These are phyloP conservation scores for Mucor plumbeus DNA, from an alignment of 371 early-diverging fungal genomes.

Conservation along the genomic window DNA sequence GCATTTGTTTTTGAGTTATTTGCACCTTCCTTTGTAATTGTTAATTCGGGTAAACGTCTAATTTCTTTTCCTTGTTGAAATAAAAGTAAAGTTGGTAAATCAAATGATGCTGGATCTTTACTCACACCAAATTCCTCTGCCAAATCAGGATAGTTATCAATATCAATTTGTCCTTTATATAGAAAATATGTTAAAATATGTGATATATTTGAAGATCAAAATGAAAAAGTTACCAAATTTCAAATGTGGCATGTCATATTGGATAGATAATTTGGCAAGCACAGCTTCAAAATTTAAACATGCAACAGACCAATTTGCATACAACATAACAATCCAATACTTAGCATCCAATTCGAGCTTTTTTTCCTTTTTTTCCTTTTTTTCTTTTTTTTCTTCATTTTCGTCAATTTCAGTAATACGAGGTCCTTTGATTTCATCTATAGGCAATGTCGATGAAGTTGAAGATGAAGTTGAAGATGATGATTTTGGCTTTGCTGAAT, in stretches of 20 bases:
- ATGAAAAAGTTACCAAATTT: slow-evolving; percentile 42
- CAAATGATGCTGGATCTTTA: slow-evolving; percentile 56
- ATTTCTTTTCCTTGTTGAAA: slow-evolving; percentile 52
- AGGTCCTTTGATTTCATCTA: slow-evolving; percentile 34
- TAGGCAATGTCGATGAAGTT: slow-evolving; percentile 2
- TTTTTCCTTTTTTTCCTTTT: slow-evolving; percentile 8
- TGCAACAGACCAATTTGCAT: slow-evolving; percentile 57
- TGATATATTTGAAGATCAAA: background rate
- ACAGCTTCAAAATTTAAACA: slow-evolving; percentile 60
- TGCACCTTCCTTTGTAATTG: slow-evolving; percentile 32
- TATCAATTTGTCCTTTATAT: slow-evolving; percentile 46
- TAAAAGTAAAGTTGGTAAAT: slow-evolving; percentile 51
- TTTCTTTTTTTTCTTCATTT: slow-evolving; percentile 17
- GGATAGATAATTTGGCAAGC: slow-evolving; percentile 48
- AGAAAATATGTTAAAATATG: background rate
- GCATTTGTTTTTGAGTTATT: slow-evolving; percentile 30
- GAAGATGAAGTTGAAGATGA: slow-evolving; percentile 6
- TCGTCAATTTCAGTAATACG: slow-evolving; percentile 34
- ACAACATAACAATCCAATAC: slow-evolving; percentile 57
- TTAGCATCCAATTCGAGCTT: slow-evolving; percentile 21
- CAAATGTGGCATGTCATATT: slow-evolving; percentile 42
- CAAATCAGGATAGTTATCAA: slow-evolving; percentile 48
- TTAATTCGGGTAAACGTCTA: slow-evolving; percentile 47
- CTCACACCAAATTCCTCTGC: slow-evolving; percentile 52
- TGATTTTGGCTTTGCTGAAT: slow-evolving; percentile 6